A percentile compares a stretch with the other conserved stretches of the same genome.
phyloP scores from a whole-genome alignment of 306 rosid species.

The Acacia melanoxylon region DNA sequence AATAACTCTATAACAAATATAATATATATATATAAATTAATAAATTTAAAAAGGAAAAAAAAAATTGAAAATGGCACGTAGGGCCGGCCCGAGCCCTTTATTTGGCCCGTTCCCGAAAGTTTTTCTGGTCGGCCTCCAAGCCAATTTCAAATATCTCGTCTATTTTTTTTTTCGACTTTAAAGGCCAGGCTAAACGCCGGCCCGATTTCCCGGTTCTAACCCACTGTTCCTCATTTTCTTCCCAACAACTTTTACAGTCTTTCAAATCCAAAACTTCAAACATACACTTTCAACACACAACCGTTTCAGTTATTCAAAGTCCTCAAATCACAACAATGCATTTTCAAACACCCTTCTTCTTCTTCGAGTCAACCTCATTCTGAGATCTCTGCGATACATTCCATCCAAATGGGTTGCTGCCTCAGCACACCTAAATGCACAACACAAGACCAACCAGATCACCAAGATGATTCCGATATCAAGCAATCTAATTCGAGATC shows the following conservation, averaged over 20 bases:
- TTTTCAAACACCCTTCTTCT: slow-evolving; percentile 26
- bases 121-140: too few relatives aligned
- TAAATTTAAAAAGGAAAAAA: too few relatives aligned
- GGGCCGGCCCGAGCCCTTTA: too few relatives aligned
- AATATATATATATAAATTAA: too few relatives aligned
- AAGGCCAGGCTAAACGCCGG: too few relatives aligned
- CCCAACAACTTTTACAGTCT: not conserved
- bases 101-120: too few relatives aligned
- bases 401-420: slow-evolving; percentile 83
- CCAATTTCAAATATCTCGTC: too few relatives aligned
- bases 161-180: too few relatives aligned
- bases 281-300: slow-evolving; percentile 28
- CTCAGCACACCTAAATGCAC: slow-evolving; percentile 52
- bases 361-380: slow-evolving; percentile 18
- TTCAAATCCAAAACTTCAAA: not conserved
- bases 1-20: too few relatives aligned
- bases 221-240: not conserved
- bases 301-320: slow-evolving; percentile 46
- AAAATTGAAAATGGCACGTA: too few relatives aligned
- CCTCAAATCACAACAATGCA: slow-evolving; percentile 31
- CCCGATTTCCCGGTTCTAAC: too few relatives aligned
- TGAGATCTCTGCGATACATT: slow-evolving; percentile 9
- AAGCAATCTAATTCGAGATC: not conserved
- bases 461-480: slow-evolving; percentile 18
- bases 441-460: slow-evolving; percentile 25